A percentile compares a stretch with the other conserved stretches of the same genome.
Conservation (phyloP, 1,284 basidiomycete species). For the Ceratobasidium sp. region DNA sequence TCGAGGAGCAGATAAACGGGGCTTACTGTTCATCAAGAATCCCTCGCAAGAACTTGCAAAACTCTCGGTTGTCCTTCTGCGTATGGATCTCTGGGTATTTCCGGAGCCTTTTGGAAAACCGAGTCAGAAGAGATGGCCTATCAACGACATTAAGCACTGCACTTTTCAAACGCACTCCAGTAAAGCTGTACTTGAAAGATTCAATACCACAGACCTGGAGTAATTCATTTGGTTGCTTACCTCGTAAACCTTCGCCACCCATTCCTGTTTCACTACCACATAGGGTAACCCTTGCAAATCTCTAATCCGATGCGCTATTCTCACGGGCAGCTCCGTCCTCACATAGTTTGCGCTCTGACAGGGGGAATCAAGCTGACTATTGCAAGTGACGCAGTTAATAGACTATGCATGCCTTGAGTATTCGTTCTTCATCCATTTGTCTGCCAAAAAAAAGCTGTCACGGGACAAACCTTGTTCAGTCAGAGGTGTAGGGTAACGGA, state of each 20-base stretch:
- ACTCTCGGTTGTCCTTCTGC: conserved; percentile 75
- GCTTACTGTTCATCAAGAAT: conserved; percentile 78
- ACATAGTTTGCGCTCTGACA: conserved; percentile 85
- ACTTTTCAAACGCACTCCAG: conserved; percentile 84
- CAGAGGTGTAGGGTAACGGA: conserved; percentile 34
- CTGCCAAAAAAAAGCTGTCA: conserved; percentile 72
- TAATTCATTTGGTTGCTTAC: conserved; percentile 53
- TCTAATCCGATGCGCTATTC: conserved; percentile 84
- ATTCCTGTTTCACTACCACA: conserved; percentile 85
- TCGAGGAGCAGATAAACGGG: conserved; percentile 38
- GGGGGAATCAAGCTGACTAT: conserved; percentile 10
- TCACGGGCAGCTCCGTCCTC: conserved; percentile 82
- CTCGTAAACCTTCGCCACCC: conserved; percentile 83
- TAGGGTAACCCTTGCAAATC: conserved; percentile 87
- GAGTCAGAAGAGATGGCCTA: neutral
- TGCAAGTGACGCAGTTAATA: conserved; percentile 2
- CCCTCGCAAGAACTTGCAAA: conserved; percentile 71
- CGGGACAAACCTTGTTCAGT: conserved; percentile 17
- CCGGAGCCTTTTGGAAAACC: conserved; percentile 62
- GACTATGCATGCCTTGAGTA: conserved; percentile 65
- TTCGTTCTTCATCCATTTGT: conserved; percentile 72
- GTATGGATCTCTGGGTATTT: conserved; percentile 75
- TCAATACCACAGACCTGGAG: conserved; percentile 20
- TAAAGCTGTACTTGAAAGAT: conserved; percentile 62
- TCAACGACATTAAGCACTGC: neutral